Evolutionary conservation across 306 rosid genomes (phyloP).

Genomic region (Senna tora): DNA sequence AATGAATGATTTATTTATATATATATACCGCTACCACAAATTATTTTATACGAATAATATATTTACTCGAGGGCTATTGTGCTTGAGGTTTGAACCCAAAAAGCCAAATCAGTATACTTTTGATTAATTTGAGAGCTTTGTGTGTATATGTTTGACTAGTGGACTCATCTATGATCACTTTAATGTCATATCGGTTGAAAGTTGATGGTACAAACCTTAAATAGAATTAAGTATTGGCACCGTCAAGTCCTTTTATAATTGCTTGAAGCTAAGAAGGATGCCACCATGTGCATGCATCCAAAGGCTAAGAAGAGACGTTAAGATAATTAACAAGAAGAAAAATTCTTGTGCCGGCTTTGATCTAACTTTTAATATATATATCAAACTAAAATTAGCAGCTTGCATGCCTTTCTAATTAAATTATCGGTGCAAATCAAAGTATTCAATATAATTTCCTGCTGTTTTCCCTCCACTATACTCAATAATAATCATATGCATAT

Average conservation of each 20-base stretch:
- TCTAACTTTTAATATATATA: neutral
- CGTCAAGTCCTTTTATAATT: neutral
- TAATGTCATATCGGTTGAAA: conserved; percentile 26
- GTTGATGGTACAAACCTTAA: conserved; percentile 31
- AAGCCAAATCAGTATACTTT: no score
- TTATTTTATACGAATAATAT: neutral
- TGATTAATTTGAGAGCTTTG: no score
- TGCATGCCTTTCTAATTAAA: neutral
- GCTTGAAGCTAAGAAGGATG: neutral
- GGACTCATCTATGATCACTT: neutral
- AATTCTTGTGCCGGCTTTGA: conserved; percentile 10
- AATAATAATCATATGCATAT: no score
- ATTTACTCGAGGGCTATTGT: neutral
- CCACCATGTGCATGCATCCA: conserved; percentile 40
- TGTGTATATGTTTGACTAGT: no score
- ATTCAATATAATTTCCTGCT: neutral
- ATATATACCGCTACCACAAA: no score
- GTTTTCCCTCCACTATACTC: neutral
- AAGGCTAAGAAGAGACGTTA: conserved; percentile 15
- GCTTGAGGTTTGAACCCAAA: conserved; percentile 1
- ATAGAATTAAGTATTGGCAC: neutral
- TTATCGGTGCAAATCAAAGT: neutral
- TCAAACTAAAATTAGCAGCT: neutral
- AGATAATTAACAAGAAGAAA: neutral
- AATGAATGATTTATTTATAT: neutral